A percentile compares a stretch with the other conserved stretches of the same genome.
Conservation (phyloP, 208 protist species). For the Leishmania amazonensis region DNA sequence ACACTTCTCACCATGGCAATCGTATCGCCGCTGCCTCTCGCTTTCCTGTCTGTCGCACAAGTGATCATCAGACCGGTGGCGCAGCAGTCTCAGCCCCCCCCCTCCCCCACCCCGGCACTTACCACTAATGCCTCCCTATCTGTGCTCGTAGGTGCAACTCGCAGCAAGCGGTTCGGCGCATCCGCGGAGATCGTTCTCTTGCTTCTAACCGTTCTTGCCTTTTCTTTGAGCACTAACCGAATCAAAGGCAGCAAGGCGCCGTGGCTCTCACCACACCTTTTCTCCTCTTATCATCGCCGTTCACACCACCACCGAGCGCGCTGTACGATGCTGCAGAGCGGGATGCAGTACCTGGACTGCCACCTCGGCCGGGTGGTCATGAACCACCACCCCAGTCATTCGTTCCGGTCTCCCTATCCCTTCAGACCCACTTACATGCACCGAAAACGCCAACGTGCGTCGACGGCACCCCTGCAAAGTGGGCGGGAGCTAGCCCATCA, state of each 20-base stretch:
- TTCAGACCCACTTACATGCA: neutral
- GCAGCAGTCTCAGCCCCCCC: neutral
- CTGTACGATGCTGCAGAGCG: neutral
- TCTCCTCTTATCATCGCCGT: neutral
- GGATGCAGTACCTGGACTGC: neutral
- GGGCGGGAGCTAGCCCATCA: neutral
- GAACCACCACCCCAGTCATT: neutral
- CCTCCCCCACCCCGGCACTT: neutral
- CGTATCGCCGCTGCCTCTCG: neutral
- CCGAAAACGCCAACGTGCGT: neutral
- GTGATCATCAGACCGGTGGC: neutral
- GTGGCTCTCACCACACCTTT: neutral
- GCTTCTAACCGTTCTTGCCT: neutral
- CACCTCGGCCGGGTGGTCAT: neutral
- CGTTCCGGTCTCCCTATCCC: neutral
- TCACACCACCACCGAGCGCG: neutral
- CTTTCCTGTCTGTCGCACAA: neutral
- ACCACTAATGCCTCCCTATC: neutral
- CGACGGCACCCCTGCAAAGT: neutral
- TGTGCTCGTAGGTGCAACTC: neutral
- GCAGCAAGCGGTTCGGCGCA: neutral
- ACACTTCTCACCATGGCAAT: neutral
- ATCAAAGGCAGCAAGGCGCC: neutral
- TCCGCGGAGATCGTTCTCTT: neutral
- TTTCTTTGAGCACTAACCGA: neutral